Percentiles rank a stretch among this genome's conserved stretches.
Evolutionary conservation across 257 asterid species (phyloP).

Genomic region (Nicotiana noctiflora): DNA sequence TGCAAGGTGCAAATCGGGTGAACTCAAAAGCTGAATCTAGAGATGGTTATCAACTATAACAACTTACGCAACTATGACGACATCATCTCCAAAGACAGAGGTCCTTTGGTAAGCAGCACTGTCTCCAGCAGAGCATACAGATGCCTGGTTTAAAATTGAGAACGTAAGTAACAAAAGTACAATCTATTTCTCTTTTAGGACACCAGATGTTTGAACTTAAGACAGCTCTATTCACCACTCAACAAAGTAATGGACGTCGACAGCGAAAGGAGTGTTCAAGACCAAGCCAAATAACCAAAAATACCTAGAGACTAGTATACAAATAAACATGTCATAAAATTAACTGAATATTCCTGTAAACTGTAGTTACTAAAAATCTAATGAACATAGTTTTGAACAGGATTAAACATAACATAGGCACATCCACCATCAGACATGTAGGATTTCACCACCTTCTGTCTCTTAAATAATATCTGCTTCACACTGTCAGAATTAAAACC

Average conservation of each 20-base stretch:
- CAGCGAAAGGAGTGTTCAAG: not conserved
- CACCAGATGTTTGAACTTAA: not conserved
- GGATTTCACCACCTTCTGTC: not conserved
- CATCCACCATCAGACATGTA: not conserved
- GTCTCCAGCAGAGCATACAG: constrained; percentile 81
- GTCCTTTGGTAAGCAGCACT: constrained; percentile 90
- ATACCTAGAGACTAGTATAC: not conserved
- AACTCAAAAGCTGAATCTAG: not conserved
- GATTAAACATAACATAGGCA: not conserved
- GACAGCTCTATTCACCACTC: not conserved
- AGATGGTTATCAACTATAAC: not conserved
- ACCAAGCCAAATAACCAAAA: not conserved
- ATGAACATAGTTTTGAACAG: not conserved
- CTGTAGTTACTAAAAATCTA: not conserved
- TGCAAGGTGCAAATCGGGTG: not conserved
- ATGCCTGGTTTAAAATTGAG: constrained; percentile 50
- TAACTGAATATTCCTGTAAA: not conserved
- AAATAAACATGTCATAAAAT: no score
- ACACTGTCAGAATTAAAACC: not conserved
- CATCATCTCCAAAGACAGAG: constrained; percentile 88
- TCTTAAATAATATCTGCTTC: not conserved
- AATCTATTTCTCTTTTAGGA: not conserved
- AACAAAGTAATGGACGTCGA: not conserved
- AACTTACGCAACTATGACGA: constrained; percentile 97
- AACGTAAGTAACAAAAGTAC: not conserved